phyloP scores from a whole-genome alignment of 208 protist species.

The Leishmania tropica region DNA sequence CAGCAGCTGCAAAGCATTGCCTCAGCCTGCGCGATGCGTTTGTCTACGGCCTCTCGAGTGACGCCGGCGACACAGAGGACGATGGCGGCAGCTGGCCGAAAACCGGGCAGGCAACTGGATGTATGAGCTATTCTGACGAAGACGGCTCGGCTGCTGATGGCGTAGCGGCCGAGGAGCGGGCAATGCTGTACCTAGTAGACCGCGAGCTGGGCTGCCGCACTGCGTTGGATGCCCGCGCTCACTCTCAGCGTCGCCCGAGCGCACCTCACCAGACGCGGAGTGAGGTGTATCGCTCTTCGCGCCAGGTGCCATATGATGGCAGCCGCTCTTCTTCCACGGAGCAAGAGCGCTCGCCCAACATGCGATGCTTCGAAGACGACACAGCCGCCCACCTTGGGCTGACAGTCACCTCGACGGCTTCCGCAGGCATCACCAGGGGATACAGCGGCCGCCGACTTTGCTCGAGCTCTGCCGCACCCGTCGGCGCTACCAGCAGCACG shows the following conservation, averaged over 20 bases:
- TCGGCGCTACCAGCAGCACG: not conserved
- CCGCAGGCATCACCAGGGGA: not conserved
- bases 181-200: constrained; percentile 32
- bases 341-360: not conserved
- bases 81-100: not conserved
- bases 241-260: not conserved
- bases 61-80: not conserved
- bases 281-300: not conserved
- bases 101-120: not conserved
- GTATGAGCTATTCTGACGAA: not conserved
- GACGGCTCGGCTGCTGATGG: not conserved
- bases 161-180: constrained; percentile 18
- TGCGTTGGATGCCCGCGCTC: not conserved
- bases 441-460: not conserved
- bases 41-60: constrained; percentile 10
- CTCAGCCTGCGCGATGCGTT: constrained; percentile 29
- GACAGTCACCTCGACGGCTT: not conserved
- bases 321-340: not conserved
- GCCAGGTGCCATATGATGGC: not conserved
- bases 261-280: not conserved
- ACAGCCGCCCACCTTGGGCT: not conserved
- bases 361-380: constrained; percentile 23
- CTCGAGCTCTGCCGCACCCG: not conserved
- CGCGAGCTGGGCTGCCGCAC: constrained; percentile 13
- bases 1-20: not conserved